These are phyloP conservation scores for Pleurotus citrinopileatus DNA, from an alignment of 768 basidiomycete species.

Conservation along the genomic window DNA sequence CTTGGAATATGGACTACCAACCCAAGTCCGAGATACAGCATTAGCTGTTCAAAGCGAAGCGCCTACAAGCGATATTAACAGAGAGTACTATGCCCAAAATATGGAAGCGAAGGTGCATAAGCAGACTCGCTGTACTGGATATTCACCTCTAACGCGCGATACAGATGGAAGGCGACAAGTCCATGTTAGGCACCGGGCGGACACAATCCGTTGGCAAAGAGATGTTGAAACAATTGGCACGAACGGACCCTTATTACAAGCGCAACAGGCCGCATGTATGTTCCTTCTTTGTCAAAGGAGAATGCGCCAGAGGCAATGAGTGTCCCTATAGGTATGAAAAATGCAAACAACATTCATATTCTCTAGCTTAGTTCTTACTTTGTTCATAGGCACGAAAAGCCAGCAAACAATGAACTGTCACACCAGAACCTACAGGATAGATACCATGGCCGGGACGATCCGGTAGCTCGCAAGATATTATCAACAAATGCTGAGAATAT, in stretches of 20 bases:
- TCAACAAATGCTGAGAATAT: conserved; percentile 72
- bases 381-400: conserved; percentile 76
- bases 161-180: conserved; percentile 72
- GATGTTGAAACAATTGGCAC: conserved; percentile 92
- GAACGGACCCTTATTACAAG: conserved; percentile 97
- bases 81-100: conserved; percentile 93
- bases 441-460: conserved; percentile 90
- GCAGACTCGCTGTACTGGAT: background rate
- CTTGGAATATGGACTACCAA: conserved; percentile 93
- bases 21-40: conserved; percentile 96
- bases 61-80: conserved; percentile 95
- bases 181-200: conserved; percentile 56
- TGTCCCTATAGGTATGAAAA: conserved; percentile 78
- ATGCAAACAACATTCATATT: background rate
- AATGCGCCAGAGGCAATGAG: conserved; percentile 86
- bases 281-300: conserved; percentile 94
- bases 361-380: background rate
- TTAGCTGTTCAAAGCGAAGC: conserved; percentile 82
- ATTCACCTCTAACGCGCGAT: conserved; percentile 10
- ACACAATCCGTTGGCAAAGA: conserved; percentile 87
- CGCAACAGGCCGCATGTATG: conserved; percentile 93
- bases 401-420: conserved; percentile 74
- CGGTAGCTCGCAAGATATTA: conserved; percentile 91
- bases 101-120: conserved; percentile 75
- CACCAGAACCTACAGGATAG: conserved; percentile 95